Base-by-base conservation (phyloP, 495 filamentous ascomycete genomes). In the Talaromyces liani region DNA sequence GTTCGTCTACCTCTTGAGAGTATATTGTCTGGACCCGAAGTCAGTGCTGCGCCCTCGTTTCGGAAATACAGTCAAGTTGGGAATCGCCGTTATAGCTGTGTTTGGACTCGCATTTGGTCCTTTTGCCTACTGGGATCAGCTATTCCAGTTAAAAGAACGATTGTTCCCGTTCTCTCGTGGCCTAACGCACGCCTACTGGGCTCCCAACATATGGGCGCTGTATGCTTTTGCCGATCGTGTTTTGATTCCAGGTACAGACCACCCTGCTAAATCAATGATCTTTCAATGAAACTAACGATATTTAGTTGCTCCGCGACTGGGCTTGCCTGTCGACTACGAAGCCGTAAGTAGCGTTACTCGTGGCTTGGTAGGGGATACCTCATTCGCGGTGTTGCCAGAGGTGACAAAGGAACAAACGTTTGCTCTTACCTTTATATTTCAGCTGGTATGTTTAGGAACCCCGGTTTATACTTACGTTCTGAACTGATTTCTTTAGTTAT, bases 111-210 rank as follows among this genome's bases (percentile, higher is more conserved):
- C 94, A 0, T 96, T 98, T 69, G 93, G 91, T 1, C 94, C 94
- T 1, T 98, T 97, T 69, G 86, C 85, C 34, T 83, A 89, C 64
- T 91, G 86, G 85, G 85, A 84, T 6, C 94, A 98, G 74, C 81
- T 95, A n/a, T 78, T 87, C n/a, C 94, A 98, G 73, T 76, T 98
- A 36, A 73, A 95, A 54, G 85, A 86, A 65, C 80, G 94, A 58
- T 80, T 98, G 2, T 98, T 98, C 67, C 94, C 94, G 4, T 98
- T 98, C 72, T 93, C 92, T 1, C 78, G 94, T 60, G 94, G 94
- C 0, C 74, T 98, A 33, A 97, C 92, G 71, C 94, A 98, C 78
- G 94, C 94, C 0, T 98, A 98, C 73, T 98, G 94, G 94, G 94
- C 94, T 2, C 93, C 94, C 1, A 98, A 98, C 67, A 79, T 97